These are phyloP conservation scores for Trichoderma koningiopsis DNA, from an alignment of 2,329 filamentous ascomycete species.

Conservation along the genomic window DNA sequence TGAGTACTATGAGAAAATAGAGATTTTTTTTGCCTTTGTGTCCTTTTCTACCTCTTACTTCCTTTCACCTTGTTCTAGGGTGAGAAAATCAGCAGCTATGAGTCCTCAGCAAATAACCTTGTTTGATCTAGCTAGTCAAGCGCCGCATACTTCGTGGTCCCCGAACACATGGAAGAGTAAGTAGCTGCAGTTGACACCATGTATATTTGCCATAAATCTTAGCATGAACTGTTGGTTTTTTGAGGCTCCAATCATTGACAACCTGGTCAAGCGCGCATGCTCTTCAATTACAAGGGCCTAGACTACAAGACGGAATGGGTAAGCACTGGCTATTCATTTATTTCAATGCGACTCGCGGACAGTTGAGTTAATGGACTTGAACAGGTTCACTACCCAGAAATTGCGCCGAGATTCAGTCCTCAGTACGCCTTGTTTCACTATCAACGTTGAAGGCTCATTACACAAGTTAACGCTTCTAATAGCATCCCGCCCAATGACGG, in stretches of 20 bases:
- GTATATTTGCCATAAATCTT: background rate
- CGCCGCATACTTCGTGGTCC: conserved; percentile 57
- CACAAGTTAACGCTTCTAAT: background rate
- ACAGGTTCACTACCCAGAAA: conserved; percentile 65
- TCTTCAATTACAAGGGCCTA: conserved; percentile 68
- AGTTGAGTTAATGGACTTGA: background rate
- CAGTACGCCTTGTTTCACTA: conserved; percentile 45
- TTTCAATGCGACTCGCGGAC: background rate
- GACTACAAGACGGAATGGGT: conserved; percentile 69
- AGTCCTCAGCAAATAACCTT: conserved; percentile 49
- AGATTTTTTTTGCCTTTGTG: background rate
- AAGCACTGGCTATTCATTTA: background rate
- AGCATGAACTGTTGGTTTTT: background rate
- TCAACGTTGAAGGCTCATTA: background rate
- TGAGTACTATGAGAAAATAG: background rate
- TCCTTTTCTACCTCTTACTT: too few relatives aligned
- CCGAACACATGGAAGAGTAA: conserved; percentile 67
- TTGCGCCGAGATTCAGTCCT: conserved; percentile 57
- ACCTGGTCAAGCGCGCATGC: conserved; percentile 55
- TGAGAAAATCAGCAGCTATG: conserved; percentile 33
- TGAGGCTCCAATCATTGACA: background rate
- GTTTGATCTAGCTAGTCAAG: conserved; percentile 64
- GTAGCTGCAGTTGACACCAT: background rate
- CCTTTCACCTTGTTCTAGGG: background rate
- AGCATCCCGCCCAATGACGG: conserved; percentile 25